Conservation (phyloP, 768 basidiomycete species). For the Pleurotus platypus region DNA sequence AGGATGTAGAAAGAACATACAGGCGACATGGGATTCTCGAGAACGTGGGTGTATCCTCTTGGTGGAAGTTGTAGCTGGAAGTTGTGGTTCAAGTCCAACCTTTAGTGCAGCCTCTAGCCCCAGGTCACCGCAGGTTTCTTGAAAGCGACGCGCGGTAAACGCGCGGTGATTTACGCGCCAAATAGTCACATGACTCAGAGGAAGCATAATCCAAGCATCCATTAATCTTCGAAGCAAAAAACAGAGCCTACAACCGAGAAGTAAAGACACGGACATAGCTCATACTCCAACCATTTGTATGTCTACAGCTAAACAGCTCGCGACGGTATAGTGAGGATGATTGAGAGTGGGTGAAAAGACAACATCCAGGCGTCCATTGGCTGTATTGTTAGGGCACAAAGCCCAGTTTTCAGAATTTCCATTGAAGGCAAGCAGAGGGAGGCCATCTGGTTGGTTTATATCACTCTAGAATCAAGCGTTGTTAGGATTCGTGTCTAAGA, state of each 20-base stretch:
- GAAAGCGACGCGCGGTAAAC: too few species aligned
- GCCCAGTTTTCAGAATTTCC: constrained; percentile 37
- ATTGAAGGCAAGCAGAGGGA: constrained; percentile 33
- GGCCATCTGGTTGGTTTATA: constrained; percentile 18
- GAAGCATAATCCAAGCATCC: too few species aligned
- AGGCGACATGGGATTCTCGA: too few species aligned
- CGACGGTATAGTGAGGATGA: constrained; percentile 36
- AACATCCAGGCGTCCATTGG: constrained; percentile 36
- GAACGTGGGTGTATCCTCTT: too few species aligned
- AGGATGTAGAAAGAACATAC: too few species aligned
- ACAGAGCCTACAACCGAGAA: neutral
- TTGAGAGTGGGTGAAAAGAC: constrained; percentile 40
- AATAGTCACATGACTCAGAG: neutral
- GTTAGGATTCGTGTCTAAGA: too few species aligned
- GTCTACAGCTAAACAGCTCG: constrained; percentile 32
- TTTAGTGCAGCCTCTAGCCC: too few species aligned
- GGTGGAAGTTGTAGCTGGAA: too few species aligned
- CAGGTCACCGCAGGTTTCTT: too few species aligned
- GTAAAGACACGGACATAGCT: neutral
- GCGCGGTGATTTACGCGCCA: neutral
- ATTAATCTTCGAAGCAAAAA: too few species aligned
- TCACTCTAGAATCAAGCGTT: constrained; percentile 2
- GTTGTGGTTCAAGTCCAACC: too few species aligned
- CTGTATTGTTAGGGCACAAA: constrained; percentile 38
- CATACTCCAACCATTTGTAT: constrained; percentile 24